Conservation (phyloP, 805 yeast species). For the Starmerella bombi region DNA sequence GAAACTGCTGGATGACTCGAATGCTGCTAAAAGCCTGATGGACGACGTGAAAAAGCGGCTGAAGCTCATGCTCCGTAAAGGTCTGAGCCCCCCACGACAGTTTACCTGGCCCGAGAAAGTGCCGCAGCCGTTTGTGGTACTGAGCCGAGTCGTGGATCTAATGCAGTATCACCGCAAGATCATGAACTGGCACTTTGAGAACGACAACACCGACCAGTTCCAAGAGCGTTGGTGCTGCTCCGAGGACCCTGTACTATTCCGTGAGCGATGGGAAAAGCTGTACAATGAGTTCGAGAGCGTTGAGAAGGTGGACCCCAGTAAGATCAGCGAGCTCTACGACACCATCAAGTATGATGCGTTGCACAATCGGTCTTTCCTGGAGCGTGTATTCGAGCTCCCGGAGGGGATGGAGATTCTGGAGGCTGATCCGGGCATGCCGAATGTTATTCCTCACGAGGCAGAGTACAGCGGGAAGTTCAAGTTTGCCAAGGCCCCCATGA, state of each 20-base stretch:
- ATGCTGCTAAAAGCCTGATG: constrained; percentile 96
- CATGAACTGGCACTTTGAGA: constrained; percentile 65
- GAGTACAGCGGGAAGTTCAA: constrained; percentile 25
- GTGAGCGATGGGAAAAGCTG: constrained; percentile 94
- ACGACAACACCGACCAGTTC: constrained; percentile 50
- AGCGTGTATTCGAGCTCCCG: constrained; percentile 50
- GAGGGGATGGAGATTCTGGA: constrained; percentile 30
- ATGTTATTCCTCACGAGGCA: constrained; percentile 23
- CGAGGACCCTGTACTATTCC: constrained; percentile 80
- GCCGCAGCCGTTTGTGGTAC: constrained; percentile 93
- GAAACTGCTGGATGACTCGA: constrained; percentile 86
- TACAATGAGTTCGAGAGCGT: constrained; percentile 83
- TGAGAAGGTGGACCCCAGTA: constrained; percentile 95
- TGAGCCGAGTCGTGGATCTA: constrained; percentile 83
- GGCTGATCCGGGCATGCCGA: constrained; percentile 27
- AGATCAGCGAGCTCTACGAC: constrained; percentile 90
- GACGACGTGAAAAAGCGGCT: constrained; percentile 94
- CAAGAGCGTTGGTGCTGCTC: constrained; percentile 92
- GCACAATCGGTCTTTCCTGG: constrained; percentile 82
- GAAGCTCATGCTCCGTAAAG: constrained; percentile 86
- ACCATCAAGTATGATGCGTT: constrained; percentile 97
- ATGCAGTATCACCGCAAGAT: constrained; percentile 83
- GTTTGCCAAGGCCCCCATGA: constrained; percentile 25
- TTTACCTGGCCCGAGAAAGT: constrained; percentile 98
- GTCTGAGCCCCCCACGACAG: constrained; percentile 92